Evolutionary conservation across 306 rosid species (phyloP).

Genomic region (Comarum palustre): DNA sequence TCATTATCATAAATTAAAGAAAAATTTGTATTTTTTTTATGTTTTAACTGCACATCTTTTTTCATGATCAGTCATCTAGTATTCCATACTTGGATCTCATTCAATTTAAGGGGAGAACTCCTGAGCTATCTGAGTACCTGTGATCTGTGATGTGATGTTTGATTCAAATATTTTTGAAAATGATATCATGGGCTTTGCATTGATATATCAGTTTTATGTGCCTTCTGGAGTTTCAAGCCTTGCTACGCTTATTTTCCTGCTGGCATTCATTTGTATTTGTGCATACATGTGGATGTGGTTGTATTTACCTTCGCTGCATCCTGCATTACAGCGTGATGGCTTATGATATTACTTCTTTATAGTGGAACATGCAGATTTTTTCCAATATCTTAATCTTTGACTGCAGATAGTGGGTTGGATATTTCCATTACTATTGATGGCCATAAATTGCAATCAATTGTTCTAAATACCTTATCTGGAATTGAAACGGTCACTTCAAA

Average conservation of each 20-base stretch:
- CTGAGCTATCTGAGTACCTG: background rate
- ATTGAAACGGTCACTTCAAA: slow-evolving; percentile 7
- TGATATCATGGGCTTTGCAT: background rate
- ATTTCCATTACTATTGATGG: background rate
- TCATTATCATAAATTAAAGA: background rate
- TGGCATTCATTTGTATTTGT: background rate
- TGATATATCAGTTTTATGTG: background rate
- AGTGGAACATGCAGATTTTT: background rate
- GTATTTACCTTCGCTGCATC: background rate
- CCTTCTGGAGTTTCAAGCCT: background rate
- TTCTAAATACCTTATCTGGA: slow-evolving; percentile 6
- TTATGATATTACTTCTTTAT: background rate
- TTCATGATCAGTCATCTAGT: background rate
- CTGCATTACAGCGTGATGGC: background rate
- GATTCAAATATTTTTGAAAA: background rate
- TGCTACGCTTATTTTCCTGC: background rate
- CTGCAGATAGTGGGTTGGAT: background rate
- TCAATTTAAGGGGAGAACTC: background rate
- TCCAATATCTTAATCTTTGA: background rate
- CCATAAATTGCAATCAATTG: background rate
- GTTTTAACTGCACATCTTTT: background rate
- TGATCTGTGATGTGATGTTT: background rate
- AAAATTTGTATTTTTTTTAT: background rate
- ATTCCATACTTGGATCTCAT: background rate
- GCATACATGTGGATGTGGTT: background rate